Evolutionary conservation across 139 green algal genomes (phyloP).

Genomic region (Edaphochlamys debaryana): DNA sequence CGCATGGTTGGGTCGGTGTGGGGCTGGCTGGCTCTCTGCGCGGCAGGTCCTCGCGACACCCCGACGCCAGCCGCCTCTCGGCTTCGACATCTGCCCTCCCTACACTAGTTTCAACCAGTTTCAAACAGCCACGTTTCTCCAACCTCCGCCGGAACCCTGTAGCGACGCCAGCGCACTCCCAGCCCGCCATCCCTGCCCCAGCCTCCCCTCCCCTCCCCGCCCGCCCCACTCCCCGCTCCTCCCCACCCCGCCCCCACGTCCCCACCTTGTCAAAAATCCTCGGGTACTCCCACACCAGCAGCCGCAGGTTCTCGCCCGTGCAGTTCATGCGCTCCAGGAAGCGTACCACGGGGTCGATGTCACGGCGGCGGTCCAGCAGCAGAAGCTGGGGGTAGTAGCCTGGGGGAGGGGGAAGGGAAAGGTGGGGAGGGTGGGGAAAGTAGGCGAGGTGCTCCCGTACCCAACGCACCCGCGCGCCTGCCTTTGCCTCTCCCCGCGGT

Average conservation of each 20-base stretch:
- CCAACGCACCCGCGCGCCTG: too few relatives aligned
- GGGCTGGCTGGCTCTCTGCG: too few relatives aligned
- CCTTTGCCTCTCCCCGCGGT: background rate
- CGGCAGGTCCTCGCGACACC: too few relatives aligned
- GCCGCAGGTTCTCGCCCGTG: slow-evolving; percentile 23
- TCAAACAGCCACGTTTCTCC: too few relatives aligned
- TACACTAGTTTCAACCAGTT: too few relatives aligned
- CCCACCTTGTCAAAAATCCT: too few relatives aligned
- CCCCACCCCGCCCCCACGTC: background rate
- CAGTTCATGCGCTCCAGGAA: slow-evolving; percentile 23
- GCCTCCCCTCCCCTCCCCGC: background rate
- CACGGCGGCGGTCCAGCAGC: slow-evolving; percentile 9
- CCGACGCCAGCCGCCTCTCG: too few relatives aligned
- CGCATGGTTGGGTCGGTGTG: too few relatives aligned
- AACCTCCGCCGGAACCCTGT: too few relatives aligned
- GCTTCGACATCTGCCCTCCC: too few relatives aligned
- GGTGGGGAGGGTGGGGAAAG: background rate
- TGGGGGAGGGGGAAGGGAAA: background rate
- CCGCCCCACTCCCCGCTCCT: background rate
- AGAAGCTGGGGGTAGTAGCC: slow-evolving; percentile 45
- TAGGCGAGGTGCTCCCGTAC: too few relatives aligned
- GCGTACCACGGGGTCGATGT: slow-evolving; percentile 38
- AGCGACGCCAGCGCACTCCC: background rate
- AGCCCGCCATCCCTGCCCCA: too few relatives aligned
- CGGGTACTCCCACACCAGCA: slow-evolving; percentile 34